Evolutionary conservation across 148 eudicot species (phyloP), one percentile per base, ranked within the genome.

Genomic region (Silene conica): DNA sequence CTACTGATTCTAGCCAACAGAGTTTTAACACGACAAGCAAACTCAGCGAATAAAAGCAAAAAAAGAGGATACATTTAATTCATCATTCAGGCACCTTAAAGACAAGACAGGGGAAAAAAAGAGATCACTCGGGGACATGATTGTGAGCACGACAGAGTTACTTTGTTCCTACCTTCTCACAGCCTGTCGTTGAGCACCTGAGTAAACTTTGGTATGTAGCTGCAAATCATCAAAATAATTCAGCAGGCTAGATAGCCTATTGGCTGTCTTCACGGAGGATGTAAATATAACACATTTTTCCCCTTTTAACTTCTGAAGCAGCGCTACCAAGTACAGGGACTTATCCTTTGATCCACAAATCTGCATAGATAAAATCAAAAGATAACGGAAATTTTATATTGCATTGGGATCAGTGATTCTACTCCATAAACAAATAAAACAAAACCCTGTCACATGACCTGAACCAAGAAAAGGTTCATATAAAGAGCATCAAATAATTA

Each of bases 241-340:
- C 60, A 94, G 86, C 78, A 94, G 78, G 72, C 81, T 82, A 78
- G 88, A 89, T 31, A 94, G 82, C 72, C 87, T 82, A 71, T 90
- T 91, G 34, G 97, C 89, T 77, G 96, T 87, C 82, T 95, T 90
- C 67, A 88, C 90, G 3, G 97, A 90, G 16, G 98, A 95, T 50
- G 98, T 92, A 82, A 95, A 95, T 43, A 95, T 89, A 78, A 95
- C 92, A 79, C 92, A 82, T 71, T 92, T 95, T 82, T 95, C 93
- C 71, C 89, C 96, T 70, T 68, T 87, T 80, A 95, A 79, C 68
- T 80, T 83, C 81, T 82, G 88, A 67, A 93, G 88, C 77, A 95
- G 89, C 20, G 92, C 86, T 15, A 88, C 90, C 73, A 95, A 80
- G 75, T 87, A 86, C 64, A 95, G 74, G 38, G 98, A 96, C 70